A percentile compares a stretch with the other conserved stretches of the same genome.
Conservation (phyloP, 1,284 basidiomycete genomes). For the Heterobasidion irregulare region DNA sequence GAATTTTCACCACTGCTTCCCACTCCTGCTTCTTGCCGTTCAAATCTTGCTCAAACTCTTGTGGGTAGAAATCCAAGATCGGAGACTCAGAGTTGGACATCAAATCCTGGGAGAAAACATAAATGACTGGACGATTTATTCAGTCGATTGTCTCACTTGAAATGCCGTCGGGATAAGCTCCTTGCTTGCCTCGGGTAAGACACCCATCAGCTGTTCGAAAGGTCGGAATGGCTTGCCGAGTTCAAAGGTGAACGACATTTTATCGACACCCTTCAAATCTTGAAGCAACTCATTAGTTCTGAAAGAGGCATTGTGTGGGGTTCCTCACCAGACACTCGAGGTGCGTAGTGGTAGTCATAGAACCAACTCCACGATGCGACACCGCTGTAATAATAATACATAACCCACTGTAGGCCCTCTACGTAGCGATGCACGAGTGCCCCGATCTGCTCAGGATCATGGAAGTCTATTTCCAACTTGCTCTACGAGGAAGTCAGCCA, state of each 20-base stretch:
- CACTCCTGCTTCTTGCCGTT: conserved; percentile 99
- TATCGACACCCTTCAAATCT: conserved; percentile 75
- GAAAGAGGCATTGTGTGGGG: neutral
- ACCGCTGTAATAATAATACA: conserved; percentile 98
- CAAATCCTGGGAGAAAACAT: conserved; percentile 51
- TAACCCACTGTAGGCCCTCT: conserved; percentile 97
- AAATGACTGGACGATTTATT: neutral
- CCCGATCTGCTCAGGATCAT: conserved; percentile 58
- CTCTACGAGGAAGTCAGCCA: conserved; percentile 33
- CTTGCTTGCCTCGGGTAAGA: conserved; percentile 84
- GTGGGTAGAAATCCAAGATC: conserved; percentile 93
- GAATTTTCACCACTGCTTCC: conserved; percentile 99
- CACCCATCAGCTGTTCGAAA: conserved; percentile 98
- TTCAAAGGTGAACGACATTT: conserved; percentile 81
- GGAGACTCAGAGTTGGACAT: conserved; percentile 85
- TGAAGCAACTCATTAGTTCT: neutral
- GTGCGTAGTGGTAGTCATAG: conserved; percentile 97
- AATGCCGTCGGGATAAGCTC: conserved; percentile 85
- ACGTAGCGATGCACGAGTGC: conserved; percentile 76
- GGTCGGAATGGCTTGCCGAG: conserved; percentile 89
- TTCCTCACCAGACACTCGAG: conserved; percentile 78
- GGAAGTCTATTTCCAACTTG: conserved; percentile 77
- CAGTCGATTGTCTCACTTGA: conserved; percentile 37
- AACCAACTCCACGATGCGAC: conserved; percentile 99
- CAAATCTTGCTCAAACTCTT: conserved; percentile 86